phyloP scores from a whole-genome alignment of 2,329 filamentous ascomycete species.

The Bertia moriformis region DNA sequence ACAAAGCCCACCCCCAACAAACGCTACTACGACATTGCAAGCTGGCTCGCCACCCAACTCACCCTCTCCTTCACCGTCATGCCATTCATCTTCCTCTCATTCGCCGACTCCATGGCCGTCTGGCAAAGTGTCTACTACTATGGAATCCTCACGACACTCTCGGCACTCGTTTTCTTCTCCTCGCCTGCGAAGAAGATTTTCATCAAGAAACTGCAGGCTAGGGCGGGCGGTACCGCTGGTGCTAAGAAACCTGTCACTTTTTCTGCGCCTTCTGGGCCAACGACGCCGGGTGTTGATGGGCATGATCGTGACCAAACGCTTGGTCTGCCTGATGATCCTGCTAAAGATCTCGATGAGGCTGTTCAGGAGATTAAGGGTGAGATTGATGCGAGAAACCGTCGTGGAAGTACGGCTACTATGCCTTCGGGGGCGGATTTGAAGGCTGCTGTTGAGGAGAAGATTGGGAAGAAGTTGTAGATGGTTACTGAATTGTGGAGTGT shows the following conservation, averaged over 20 bases:
- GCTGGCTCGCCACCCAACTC: conserved; percentile 64
- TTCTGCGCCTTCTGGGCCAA: conserved; percentile 2
- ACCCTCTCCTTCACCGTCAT: conserved; percentile 69
- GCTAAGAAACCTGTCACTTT: too few relatives aligned
- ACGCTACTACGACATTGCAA: conserved; percentile 70
- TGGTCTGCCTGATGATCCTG: conserved; percentile 66
- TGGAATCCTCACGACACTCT: conserved; percentile 50
- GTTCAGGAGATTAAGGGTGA: conserved; percentile 62
- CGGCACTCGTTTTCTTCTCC: conserved; percentile 61
- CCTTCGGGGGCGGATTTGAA: neutral
- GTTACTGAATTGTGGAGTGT: conserved; percentile 11
- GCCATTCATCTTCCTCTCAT: conserved; percentile 71
- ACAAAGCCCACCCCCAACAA: conserved; percentile 57
- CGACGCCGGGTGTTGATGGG: conserved; percentile 26
- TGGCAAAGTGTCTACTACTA: conserved; percentile 90
- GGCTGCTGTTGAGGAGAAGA: conserved; percentile 26
- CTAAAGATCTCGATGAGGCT: conserved; percentile 63
- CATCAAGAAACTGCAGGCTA: conserved; percentile 34
- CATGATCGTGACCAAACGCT: conserved; percentile 54
- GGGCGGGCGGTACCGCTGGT: too few relatives aligned
- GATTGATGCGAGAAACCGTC: conserved; percentile 44
- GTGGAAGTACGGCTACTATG: conserved; percentile 13
- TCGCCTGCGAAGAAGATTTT: conserved; percentile 58
- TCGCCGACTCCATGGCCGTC: conserved; percentile 55
- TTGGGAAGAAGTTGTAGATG: conserved; percentile 27